Evolutionary conservation across 1,284 basidiomycete species (phyloP).

Genomic region (Serendipita sp.): DNA sequence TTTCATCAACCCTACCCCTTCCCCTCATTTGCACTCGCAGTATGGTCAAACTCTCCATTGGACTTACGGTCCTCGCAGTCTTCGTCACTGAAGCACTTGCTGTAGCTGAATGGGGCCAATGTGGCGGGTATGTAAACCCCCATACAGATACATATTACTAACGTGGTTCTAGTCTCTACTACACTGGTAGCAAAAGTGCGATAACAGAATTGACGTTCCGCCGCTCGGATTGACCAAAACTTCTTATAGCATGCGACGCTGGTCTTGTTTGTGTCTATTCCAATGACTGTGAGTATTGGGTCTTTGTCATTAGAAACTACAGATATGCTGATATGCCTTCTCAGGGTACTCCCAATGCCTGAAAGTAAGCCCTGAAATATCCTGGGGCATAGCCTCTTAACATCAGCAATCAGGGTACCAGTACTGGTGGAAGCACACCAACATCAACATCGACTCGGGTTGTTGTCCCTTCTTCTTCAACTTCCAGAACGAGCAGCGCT

Average conservation of each 20-base stretch:
- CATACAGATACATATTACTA: too few species aligned
- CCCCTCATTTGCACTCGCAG: background rate
- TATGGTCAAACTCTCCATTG: conserved; percentile 1
- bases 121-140: background rate
- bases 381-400: too few species aligned
- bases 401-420: background rate
- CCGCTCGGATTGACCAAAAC: background rate
- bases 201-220: background rate
- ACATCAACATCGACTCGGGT: background rate
- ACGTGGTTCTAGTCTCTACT: too few species aligned
- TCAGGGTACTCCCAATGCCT: background rate
- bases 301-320: too few species aligned
- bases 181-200: too few species aligned
- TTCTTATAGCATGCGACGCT: background rate
- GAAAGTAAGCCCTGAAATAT: background rate
- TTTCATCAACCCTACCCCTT: background rate
- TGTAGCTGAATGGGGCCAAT: conserved; percentile 1
- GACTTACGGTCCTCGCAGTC: background rate
- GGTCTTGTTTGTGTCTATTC: background rate
- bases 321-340: too few species aligned
- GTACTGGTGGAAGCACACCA: background rate
- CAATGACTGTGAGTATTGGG: background rate
- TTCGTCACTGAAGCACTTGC: background rate
- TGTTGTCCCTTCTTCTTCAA: background rate
- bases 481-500: background rate